A percentile compares a stretch with the other conserved stretches of the same genome.
Evolutionary conservation across 108 stramenopile species (phyloP).

Genomic region (Stephanodiscus triporus): DNA sequence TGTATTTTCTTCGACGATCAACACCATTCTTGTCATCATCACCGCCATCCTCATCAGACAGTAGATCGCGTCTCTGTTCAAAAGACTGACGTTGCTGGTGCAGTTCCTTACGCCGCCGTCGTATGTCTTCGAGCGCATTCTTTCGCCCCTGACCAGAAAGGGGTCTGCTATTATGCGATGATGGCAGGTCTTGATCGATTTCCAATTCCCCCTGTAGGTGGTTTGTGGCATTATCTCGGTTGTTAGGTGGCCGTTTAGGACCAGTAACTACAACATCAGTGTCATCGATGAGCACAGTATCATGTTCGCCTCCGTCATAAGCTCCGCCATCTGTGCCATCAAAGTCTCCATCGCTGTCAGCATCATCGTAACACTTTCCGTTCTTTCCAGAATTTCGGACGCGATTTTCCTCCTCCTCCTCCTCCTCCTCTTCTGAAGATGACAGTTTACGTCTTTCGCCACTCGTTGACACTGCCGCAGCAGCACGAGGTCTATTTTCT

Average conservation of each 20-base stretch:
- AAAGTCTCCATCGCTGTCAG: slow-evolving; percentile 4
- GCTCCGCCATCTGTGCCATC: not conserved
- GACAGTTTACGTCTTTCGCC: not conserved
- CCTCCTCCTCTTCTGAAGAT: slow-evolving; percentile 6
- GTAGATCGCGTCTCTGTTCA: slow-evolving; percentile 12
- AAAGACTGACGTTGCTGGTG: slow-evolving; percentile 10
- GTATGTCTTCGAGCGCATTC: slow-evolving; percentile 45
- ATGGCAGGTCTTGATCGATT: slow-evolving; percentile 35
- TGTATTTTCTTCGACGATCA: not conserved
- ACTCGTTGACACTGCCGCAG: not conserved
- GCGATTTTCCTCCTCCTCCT: not conserved
- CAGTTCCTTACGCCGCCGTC: slow-evolving; percentile 28
- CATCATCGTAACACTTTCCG: slow-evolving; percentile 6
- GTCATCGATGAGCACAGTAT: not conserved
- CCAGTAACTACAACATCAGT: not conserved
- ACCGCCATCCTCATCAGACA: slow-evolving; percentile 5
- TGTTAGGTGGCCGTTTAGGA: not conserved
- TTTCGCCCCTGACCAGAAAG: slow-evolving; percentile 19
- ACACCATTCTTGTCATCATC: not conserved
- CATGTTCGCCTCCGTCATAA: not conserved
- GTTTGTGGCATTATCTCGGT: slow-evolving; percentile 14
- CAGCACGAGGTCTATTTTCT: not conserved
- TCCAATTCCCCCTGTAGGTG: slow-evolving; percentile 43
- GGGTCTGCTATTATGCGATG: slow-evolving; percentile 14
- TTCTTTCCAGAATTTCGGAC: not conserved